Conservation (phyloP, 257 asterid genomes). For the Fraxinus pennsylvanica region DNA sequence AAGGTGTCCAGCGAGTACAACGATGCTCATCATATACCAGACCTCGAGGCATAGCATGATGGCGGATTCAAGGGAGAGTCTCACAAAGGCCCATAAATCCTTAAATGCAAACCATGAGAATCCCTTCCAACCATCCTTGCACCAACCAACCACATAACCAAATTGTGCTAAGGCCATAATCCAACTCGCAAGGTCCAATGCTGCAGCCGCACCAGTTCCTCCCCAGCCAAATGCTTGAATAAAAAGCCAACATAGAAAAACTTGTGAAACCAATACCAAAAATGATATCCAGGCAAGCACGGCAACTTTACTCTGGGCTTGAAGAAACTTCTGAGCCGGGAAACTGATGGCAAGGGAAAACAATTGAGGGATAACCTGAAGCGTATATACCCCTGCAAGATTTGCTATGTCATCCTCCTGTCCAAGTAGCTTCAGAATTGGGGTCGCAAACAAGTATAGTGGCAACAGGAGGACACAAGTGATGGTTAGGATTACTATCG, state of each 20-base stretch:
- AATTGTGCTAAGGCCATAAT: conserved; percentile 38
- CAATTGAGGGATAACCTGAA: conserved; percentile 41
- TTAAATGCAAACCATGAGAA: conserved; percentile 43
- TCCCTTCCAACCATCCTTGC: conserved; percentile 57
- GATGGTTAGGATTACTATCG: conserved; percentile 28
- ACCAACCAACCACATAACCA: conserved; percentile 48
- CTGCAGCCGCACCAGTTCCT: conserved; percentile 42
- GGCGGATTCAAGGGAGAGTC: conserved; percentile 52
- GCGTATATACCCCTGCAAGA: conserved; percentile 41
- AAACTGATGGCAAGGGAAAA: conserved; percentile 41
- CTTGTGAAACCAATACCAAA: conserved; percentile 29
- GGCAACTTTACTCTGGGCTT: conserved; percentile 50
- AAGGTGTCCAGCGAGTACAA: conserved; percentile 54
- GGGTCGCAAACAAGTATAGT: conserved; percentile 36
- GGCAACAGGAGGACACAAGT: conserved; percentile 33
- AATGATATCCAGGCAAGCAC: conserved; percentile 42
- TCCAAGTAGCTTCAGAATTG: conserved; percentile 40
- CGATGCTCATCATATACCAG: conserved; percentile 56
- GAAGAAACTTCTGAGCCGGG: conserved; percentile 51
- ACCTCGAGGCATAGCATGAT: conserved; percentile 52
- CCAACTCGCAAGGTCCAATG: conserved; percentile 41
- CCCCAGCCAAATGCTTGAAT: conserved; percentile 38
- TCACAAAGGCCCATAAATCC: conserved; percentile 53
- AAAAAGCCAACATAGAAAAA: conserved; percentile 42
- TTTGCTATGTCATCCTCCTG: conserved; percentile 46